Evolutionary conservation across 2,329 filamentous ascomycete species (phyloP).

Genomic region (Ceratocystis albifundus): DNA sequence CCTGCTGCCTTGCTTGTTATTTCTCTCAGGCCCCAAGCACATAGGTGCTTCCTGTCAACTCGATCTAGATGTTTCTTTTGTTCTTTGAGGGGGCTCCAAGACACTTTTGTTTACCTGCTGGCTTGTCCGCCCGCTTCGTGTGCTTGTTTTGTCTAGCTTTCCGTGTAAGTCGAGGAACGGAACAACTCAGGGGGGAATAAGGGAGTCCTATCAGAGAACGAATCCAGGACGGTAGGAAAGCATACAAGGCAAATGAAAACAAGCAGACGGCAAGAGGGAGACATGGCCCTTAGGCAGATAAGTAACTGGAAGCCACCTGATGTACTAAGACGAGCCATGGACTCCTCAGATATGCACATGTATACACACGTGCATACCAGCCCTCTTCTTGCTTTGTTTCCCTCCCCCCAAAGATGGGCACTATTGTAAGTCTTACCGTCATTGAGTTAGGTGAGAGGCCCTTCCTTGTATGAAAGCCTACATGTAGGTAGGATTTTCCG

Average conservation of each 20-base stretch:
- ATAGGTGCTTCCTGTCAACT: background rate
- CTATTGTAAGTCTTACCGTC: background rate
- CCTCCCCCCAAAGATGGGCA: background rate
- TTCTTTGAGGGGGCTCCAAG: background rate
- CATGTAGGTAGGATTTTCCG: background rate
- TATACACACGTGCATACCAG: background rate
- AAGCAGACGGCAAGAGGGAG: background rate
- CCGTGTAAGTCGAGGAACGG: background rate
- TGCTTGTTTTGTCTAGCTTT: background rate
- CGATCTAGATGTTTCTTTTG: background rate
- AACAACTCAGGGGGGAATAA: background rate
- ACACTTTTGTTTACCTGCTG: background rate
- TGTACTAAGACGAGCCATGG: too few relatives aligned
- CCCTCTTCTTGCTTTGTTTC: background rate
- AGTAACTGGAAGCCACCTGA: background rate
- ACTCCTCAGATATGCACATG: too few relatives aligned
- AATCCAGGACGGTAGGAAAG: background rate
- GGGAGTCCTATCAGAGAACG: background rate
- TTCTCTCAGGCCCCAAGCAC: background rate
- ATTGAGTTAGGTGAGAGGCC: background rate
- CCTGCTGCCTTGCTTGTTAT: background rate
- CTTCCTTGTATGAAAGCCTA: background rate
- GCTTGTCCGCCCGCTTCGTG: background rate
- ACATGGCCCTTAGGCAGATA: background rate
- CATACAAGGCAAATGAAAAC: background rate